Evolutionary conservation across 805 yeast genomes (phyloP).

Genomic region (Kuraishia piskuri): DNA sequence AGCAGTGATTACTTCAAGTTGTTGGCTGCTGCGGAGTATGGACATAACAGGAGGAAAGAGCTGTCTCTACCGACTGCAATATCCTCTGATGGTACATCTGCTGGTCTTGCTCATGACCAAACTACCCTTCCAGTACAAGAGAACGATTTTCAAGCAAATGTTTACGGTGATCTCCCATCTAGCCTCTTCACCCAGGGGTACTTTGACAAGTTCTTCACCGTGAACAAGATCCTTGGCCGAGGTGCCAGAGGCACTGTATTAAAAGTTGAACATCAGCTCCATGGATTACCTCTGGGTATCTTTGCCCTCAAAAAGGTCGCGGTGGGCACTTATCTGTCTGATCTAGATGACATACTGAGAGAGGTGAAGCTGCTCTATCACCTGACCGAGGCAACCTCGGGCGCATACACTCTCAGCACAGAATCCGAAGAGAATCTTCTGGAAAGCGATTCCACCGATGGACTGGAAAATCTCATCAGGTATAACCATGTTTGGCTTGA

Average conservation of each 20-base stretch:
- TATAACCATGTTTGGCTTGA: conserved; percentile 94
- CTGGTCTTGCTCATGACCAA: background rate
- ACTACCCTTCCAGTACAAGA: background rate
- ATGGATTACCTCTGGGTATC: conserved; percentile 61
- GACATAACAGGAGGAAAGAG: background rate
- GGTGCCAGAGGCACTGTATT: conserved; percentile 84
- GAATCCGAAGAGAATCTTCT: background rate
- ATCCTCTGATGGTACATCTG: background rate
- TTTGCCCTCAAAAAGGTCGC: conserved; percentile 84
- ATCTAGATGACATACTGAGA: conserved; percentile 59
- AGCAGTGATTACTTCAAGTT: conserved; percentile 2
- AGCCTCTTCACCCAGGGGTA: conserved; percentile 74
- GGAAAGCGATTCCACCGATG: conserved; percentile 10
- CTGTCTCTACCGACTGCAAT: background rate
- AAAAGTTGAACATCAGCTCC: conserved; percentile 75
- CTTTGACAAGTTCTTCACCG: conserved; percentile 61
- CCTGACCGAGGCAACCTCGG: conserved; percentile 24
- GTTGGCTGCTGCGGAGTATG: background rate
- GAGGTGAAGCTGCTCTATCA: conserved; percentile 70
- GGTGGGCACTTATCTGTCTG: conserved; percentile 66
- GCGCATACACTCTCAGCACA: background rate
- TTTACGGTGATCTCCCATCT: conserved; percentile 1
- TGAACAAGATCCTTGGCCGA: conserved; percentile 55
- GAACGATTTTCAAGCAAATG: background rate
- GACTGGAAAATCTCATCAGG: conserved; percentile 53